phyloP scores from a whole-genome alignment of 805 yeast species.

The Lipomyces yamadae region DNA sequence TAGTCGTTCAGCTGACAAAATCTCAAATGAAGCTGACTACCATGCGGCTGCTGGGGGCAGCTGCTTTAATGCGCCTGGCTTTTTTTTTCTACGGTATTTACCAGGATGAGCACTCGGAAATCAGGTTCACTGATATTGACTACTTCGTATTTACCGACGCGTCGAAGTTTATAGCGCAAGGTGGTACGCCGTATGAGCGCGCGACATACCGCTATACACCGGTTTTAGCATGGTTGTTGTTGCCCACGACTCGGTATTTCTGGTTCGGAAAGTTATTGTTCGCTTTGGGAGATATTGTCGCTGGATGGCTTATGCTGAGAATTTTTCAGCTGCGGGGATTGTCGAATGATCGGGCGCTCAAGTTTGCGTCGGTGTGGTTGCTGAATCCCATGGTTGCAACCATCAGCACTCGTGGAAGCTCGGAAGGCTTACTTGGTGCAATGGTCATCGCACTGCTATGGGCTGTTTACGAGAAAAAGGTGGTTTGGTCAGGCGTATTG shows the following conservation, averaged over 20 bases:
- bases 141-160: slow-evolving; percentile 95
- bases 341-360: slow-evolving; percentile 46
- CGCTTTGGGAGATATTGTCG: slow-evolving; percentile 74
- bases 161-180: slow-evolving; percentile 64
- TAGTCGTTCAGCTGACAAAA: background rate
- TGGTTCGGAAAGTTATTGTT: slow-evolving; percentile 82
- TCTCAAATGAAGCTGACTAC: slow-evolving; percentile 32
- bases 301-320: slow-evolving; percentile 67
- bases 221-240: slow-evolving; percentile 76
- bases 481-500: slow-evolving; percentile 51
- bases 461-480: slow-evolving; percentile 51
- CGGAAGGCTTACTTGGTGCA: slow-evolving; percentile 86
- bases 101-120: slow-evolving; percentile 79
- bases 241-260: slow-evolving; percentile 64
- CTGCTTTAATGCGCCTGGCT: slow-evolving; percentile 54
- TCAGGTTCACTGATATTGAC: slow-evolving; percentile 92
- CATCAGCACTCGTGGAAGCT: slow-evolving; percentile 89
- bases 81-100: slow-evolving; percentile 80
- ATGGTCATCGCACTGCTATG: slow-evolving; percentile 62
- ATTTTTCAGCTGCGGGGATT: slow-evolving; percentile 47
- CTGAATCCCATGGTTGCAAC: slow-evolving; percentile 94
- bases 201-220: slow-evolving; percentile 96
- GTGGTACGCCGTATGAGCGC: slow-evolving; percentile 76
- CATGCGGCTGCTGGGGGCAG: slow-evolving; percentile 21
- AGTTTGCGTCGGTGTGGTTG: slow-evolving; percentile 73